Evolutionary conservation across 176 grass and related monocot genomes (phyloP).

Genomic region (Aegilops tauschii): DNA sequence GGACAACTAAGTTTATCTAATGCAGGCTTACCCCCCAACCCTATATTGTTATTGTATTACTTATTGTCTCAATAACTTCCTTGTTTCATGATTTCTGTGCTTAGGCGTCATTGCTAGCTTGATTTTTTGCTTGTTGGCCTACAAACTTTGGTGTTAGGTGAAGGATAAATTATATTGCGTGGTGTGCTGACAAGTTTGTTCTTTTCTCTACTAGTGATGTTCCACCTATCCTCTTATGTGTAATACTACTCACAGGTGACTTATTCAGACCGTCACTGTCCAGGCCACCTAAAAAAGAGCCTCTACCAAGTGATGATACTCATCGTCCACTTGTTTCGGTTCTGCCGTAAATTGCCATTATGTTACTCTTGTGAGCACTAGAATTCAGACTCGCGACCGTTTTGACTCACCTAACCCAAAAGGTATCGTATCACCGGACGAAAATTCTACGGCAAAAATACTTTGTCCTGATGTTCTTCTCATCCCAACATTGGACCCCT

Average conservation of each 20-base stretch:
- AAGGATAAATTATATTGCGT: background rate
- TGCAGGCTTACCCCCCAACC: background rate
- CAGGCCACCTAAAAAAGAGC: background rate
- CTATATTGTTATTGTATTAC: background rate
- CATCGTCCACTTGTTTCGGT: conserved; percentile 1
- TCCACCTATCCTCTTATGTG: conserved; percentile 40
- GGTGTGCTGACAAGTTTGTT: conserved; percentile 5
- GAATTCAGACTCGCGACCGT: background rate
- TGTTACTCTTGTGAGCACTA: background rate
- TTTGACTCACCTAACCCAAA: conserved; percentile 15
- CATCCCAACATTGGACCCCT: background rate
- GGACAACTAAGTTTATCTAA: background rate
- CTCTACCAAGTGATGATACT: conserved; percentile 1
- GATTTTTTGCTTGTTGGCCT: background rate
- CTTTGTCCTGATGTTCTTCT: background rate
- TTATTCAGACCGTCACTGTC: conserved; percentile 1
- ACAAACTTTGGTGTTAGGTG: conserved; percentile 18
- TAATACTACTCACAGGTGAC: background rate
- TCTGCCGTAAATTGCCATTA: background rate
- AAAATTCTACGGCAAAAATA: conserved; percentile 13
- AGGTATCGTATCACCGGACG: background rate
- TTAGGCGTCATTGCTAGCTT: background rate
- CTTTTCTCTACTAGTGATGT: conserved; percentile 23
- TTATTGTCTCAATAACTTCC: background rate
- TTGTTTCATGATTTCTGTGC: background rate